phyloP scores from a whole-genome alignment of 192 early-diverging fungal species.

The Lobosporangium transversale region DNA sequence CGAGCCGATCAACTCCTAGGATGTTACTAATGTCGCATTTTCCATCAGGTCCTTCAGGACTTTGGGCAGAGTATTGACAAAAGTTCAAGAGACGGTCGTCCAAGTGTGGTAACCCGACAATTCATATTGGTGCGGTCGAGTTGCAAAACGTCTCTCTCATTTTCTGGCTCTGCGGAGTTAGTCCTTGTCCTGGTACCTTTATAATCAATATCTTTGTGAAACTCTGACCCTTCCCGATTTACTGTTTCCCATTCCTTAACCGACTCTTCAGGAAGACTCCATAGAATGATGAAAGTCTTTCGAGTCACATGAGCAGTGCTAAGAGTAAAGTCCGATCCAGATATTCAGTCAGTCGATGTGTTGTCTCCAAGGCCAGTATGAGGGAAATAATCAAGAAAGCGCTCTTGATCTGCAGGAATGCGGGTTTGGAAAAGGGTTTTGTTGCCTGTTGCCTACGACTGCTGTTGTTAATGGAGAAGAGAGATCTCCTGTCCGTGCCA shows the following conservation, averaged over 20 bases:
- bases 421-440: conserved; percentile 6
- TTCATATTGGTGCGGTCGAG: neutral
- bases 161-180: neutral
- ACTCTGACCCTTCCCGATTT: neutral
- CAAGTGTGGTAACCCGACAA: conserved; percentile 10
- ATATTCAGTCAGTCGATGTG: conserved; percentile 45
- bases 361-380: conserved; percentile 60
- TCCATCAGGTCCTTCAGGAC: neutral
- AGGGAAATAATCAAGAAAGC: conserved; percentile 54
- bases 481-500: too few relatives aligned
- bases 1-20: neutral
- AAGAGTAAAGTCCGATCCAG: conserved; percentile 58
- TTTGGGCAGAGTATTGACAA: conserved; percentile 3
- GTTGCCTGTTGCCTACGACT: too few relatives aligned
- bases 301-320: conserved; percentile 21
- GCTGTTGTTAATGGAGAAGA: too few relatives aligned
- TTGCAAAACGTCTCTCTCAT: neutral
- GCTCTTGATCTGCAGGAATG: conserved; percentile 5
- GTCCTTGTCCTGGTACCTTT: neutral
- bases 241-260: neutral
- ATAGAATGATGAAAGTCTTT: neutral
- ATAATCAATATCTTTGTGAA: neutral
- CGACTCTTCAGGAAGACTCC: neutral
- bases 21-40: neutral
- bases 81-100: conserved; percentile 13